Conservation (phyloP, 169 alveolate species). For the Babesia gibsoni region DNA sequence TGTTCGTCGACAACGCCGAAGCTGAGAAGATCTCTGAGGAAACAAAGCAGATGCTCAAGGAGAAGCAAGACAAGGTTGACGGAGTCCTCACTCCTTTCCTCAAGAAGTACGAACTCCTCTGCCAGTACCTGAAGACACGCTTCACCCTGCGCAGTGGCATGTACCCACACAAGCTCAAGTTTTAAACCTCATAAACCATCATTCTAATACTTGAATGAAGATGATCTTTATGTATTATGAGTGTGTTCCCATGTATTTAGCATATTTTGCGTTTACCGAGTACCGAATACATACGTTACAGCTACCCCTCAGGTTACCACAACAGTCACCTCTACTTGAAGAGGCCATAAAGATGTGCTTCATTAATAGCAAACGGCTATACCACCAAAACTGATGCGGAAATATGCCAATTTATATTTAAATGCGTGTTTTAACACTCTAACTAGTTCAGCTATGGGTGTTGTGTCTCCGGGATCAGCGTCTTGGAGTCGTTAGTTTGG, state of each 20-base stretch:
- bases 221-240: no score
- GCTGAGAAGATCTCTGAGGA: slow-evolving; percentile 55
- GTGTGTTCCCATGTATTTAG: no score
- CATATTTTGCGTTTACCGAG: no score
- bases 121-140: slow-evolving; percentile 82
- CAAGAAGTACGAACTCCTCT: slow-evolving; percentile 65
- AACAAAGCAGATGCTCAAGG: slow-evolving; percentile 53
- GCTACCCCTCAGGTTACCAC: no score
- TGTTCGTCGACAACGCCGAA: slow-evolving; percentile 77
- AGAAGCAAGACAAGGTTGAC: slow-evolving; percentile 74
- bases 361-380: no score
- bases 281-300: no score
- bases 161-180: slow-evolving; percentile 88
- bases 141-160: slow-evolving; percentile 88
- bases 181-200: slow-evolving; percentile 62
- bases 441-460: slow-evolving; percentile 30
- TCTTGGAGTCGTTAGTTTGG: neutral
- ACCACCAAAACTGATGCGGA: no score
- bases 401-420: no score
- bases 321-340: no score
- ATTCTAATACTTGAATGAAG: neutral
- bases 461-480: slow-evolving; percentile 43
- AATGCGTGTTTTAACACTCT: no score
- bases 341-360: no score
- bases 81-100: slow-evolving; percentile 69